Evolutionary conservation across 176 grass and related monocot species (phyloP).

Genomic region (sorghum (Sorghum bicolor)): Sorghum_bicolor_NCBIv3 NC_012872.2:59720501-59721000

Average conservation of each 20-base stretch:
- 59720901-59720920: slow-evolving; percentile 49
- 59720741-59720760: slow-evolving; percentile 54
- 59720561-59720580: neutral
- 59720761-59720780: slow-evolving; percentile 30
- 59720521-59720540: neutral
- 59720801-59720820: slow-evolving; percentile 38
- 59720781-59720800: slow-evolving; percentile 49
- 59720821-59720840: slow-evolving; percentile 61
- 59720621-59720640: neutral
- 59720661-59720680: neutral
- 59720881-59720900: slow-evolving; percentile 61
- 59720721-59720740: slow-evolving; percentile 48
- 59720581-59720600: neutral
- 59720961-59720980: slow-evolving; percentile 59
- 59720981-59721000: slow-evolving; percentile 68
- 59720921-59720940: slow-evolving; percentile 49
- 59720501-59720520: neutral
- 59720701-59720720: slow-evolving; percentile 66
- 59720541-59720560: neutral
- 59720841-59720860: slow-evolving; percentile 68
- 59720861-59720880: slow-evolving; percentile 59
- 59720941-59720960: slow-evolving; percentile 49
- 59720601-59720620: neutral
- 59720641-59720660: neutral
- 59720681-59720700: slow-evolving; percentile 63